Evolutionary conservation across 2,329 filamentous ascomycete species (phyloP), one percentile per base, ranked within the genome.

Genomic region (Cytospora chrysosperma): DNA sequence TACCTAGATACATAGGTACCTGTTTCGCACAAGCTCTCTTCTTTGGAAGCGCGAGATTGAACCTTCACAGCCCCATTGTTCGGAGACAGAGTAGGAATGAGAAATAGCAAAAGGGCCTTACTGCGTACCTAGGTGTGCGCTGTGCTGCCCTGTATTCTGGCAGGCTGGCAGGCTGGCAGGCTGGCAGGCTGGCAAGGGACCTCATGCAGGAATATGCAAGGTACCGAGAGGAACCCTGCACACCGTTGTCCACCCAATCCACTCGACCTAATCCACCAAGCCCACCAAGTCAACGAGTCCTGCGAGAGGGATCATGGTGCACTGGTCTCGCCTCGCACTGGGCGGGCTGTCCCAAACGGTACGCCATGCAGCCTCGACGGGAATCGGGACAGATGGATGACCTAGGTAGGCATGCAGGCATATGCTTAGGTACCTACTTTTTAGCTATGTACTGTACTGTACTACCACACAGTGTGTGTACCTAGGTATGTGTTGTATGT

Each of bases 191-290:
- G 21, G 43, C 15, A 53, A 40, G 56, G 53, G 54, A 37, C 52
- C 43, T 52, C 30, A 30, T 52, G 54, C 60, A 58, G 47, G 37
- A 58, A 62, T 62, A 55, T 62, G 60, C 60, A 62, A 62, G 60
- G 60, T 47, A 62, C 60, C 43, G 54, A 52, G 54, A 52, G 13
- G 28, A 40, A 61, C 10, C 59, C 59, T 55, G 59, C 59, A 32
- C 32, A 43, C 13, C 28, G 21, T 61, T 43, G 37, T 34, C 43
- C 9, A 40, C 37, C 17, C 7, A 19, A 40, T n/a, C n/a, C n/a
- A n/a, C n/a, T n/a, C n/a, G n/a, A n/a, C n/a, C n/a, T n/a, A n/a
- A n/a, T n/a, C n/a, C n/a, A n/a, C n/a, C n/a, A 40, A 40, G 13
- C 13, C 32, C 32, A 34, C 32, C 32, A 13, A 47, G 30, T 34